These are phyloP conservation scores for Ampelocalamus luodianensis DNA, from an alignment of 176 grass and related monocot species.

Conservation along the genomic window DNA sequence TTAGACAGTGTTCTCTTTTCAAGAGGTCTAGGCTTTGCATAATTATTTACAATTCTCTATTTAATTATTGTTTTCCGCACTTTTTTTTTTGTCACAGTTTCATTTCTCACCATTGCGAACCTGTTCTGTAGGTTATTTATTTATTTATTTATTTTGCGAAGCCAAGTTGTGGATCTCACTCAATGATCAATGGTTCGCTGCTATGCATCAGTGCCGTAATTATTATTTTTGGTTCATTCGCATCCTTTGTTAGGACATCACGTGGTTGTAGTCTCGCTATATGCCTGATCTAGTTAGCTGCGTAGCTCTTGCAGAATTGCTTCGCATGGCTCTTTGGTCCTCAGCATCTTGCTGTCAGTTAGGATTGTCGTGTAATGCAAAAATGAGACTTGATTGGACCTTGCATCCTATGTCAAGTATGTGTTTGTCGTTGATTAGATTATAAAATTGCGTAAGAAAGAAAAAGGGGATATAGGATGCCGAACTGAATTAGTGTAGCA, in stretches of 20 bases:
- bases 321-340: background rate
- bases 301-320: background rate
- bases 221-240: background rate
- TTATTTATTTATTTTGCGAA: too few species aligned
- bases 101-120: background rate
- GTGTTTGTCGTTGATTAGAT: background rate
- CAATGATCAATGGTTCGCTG: background rate
- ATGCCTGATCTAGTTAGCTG: background rate
- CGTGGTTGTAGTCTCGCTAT: background rate
- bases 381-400: background rate
- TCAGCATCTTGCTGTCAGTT: slow-evolving; percentile 8
- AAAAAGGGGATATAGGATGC: background rate
- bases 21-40: background rate
- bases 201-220: background rate
- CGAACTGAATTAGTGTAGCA: too few species aligned
- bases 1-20: background rate
- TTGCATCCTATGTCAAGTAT: background rate
- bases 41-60: background rate
- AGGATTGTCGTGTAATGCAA: background rate
- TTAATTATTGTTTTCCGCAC: background rate
- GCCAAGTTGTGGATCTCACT: background rate
- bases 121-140: background rate
- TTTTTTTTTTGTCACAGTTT: background rate
- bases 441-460: background rate
- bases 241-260: background rate